These are phyloP conservation scores for Bruguiera parviflora DNA, from an alignment of 345 rosid genomes.

Conservation along the genomic window DNA sequence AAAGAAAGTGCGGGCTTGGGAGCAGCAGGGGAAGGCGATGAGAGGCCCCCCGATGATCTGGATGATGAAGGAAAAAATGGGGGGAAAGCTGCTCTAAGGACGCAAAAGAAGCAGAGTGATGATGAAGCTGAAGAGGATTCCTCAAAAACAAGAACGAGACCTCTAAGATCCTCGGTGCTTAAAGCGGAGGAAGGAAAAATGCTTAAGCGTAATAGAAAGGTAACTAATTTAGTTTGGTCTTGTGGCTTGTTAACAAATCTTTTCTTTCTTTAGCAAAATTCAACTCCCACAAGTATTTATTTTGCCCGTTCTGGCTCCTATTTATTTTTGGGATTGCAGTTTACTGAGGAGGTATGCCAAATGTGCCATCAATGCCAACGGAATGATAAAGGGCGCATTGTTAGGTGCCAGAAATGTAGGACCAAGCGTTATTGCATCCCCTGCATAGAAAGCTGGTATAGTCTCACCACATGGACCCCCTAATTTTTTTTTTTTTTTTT, in stretches of 20 bases:
- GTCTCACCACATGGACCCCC: neutral
- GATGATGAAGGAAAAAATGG: neutral
- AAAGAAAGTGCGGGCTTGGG: neutral
- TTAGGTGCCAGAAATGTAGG: conserved; percentile 40
- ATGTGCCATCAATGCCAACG: conserved; percentile 72
- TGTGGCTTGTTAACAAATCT: neutral
- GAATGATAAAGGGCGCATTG: conserved; percentile 47
- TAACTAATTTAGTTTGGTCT: neutral
- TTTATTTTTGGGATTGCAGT: conserved; percentile 10
- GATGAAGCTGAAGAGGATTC: neutral
- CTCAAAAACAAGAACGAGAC: neutral
- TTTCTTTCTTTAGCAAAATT: neutral
- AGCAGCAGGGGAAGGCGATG: neutral
- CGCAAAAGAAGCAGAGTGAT: neutral
- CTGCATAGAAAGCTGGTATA: conserved; percentile 46
- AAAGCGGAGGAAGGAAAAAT: neutral
- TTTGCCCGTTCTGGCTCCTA: neutral
- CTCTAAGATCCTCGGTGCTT: neutral
- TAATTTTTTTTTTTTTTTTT: too few relatives aligned
- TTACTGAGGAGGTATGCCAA: conserved; percentile 11
- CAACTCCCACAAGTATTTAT: neutral
- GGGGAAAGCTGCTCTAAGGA: neutral
- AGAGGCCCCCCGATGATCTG: neutral
- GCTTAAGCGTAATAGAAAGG: neutral
- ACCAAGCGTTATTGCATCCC: conserved; percentile 48